These are phyloP conservation scores for Epichloe elymi DNA, from an alignment of 2,329 filamentous ascomycete species.

Conservation along the genomic window DNA sequence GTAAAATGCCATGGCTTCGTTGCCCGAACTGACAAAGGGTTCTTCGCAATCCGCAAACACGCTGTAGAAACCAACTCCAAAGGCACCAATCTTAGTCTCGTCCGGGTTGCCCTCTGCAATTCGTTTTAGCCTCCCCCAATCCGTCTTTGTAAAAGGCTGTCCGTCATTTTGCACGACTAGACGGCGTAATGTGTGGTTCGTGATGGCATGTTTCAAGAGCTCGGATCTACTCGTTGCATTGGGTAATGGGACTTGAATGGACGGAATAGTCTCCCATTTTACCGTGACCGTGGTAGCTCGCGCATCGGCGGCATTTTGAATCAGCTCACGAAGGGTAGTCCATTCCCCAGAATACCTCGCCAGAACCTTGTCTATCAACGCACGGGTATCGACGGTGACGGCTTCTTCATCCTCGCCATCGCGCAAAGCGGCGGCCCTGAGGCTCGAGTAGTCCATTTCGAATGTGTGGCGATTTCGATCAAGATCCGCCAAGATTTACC, in stretches of 20 bases:
- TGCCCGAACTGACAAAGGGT: conserved; percentile 87
- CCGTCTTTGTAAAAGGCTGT: conserved; percentile 71
- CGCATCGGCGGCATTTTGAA: conserved; percentile 97
- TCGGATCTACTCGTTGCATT: conserved; percentile 52
- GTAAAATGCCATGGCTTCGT: conserved; percentile 94
- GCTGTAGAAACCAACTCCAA: conserved; percentile 96
- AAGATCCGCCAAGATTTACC: background rate
- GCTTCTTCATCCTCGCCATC: conserved; percentile 88
- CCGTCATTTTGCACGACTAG: conserved; percentile 92
- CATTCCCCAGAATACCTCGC: conserved; percentile 95
- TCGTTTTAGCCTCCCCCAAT: conserved; percentile 86
- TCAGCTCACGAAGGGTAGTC: conserved; percentile 78
- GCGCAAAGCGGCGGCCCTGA: conserved; percentile 77
- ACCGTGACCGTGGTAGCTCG: conserved; percentile 81
- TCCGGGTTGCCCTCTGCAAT: conserved; percentile 99
- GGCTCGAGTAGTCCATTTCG: conserved; percentile 56
- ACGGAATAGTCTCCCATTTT: conserved; percentile 84
- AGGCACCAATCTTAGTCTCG: conserved; percentile 97
- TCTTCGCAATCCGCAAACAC: conserved; percentile 98
- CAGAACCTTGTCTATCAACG: conserved; percentile 93
- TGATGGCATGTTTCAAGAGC: conserved; percentile 67
- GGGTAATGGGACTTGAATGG: conserved; percentile 60
- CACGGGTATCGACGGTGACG: conserved; percentile 93
- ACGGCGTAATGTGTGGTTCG: conserved; percentile 74
- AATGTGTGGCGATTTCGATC: background rate